A percentile compares a stretch with the other conserved stretches of the same genome.
These are phyloP conservation scores for Xylaria bambusicola DNA, from an alignment of 495 filamentous ascomycete genomes.

Conservation along the genomic window DNA sequence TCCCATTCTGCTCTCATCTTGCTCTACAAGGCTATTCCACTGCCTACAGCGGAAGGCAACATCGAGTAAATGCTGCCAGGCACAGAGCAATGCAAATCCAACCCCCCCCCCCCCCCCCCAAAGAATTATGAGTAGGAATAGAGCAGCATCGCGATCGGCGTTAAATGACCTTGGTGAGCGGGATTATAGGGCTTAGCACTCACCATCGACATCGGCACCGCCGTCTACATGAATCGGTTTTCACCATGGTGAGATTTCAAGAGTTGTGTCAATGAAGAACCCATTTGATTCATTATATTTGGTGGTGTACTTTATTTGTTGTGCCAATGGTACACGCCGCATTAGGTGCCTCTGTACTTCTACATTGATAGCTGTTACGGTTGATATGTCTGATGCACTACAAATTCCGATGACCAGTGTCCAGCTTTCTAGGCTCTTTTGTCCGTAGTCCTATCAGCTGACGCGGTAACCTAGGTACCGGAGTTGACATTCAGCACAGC, in stretches of 20 bases:
- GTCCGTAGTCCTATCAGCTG: too few relatives aligned
- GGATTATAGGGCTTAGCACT: slow-evolving; percentile 6
- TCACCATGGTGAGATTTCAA: too few relatives aligned
- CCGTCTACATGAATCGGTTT: background rate
- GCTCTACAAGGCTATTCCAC: slow-evolving; percentile 80
- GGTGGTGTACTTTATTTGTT: slow-evolving; percentile 4
- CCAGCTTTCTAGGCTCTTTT: too few relatives aligned
- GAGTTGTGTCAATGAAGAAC: too few relatives aligned
- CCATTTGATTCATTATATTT: background rate
- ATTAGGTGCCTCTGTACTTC: background rate
- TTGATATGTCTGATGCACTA: too few relatives aligned
- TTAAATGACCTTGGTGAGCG: background rate
- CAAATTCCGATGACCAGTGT: too few relatives aligned
- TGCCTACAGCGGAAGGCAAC: slow-evolving; percentile 52
- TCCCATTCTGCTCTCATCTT: slow-evolving; percentile 92
- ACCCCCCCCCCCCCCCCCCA: too few relatives aligned
- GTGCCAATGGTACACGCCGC: background rate
- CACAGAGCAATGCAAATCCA: slow-evolving; percentile 4
- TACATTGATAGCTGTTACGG: too few relatives aligned
- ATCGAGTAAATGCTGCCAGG: slow-evolving; percentile 24
- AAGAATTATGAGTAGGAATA: slow-evolving; percentile 6
- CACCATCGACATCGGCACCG: background rate
- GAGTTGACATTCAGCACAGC: too few relatives aligned
- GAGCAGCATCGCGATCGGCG: slow-evolving; percentile 12
- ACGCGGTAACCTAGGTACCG: too few relatives aligned